Percentiles rank a stretch among this genome's conserved stretches.
phyloP scores from a whole-genome alignment of 371 early-diverging fungal species.

The Mucor circinelloides region DNA sequence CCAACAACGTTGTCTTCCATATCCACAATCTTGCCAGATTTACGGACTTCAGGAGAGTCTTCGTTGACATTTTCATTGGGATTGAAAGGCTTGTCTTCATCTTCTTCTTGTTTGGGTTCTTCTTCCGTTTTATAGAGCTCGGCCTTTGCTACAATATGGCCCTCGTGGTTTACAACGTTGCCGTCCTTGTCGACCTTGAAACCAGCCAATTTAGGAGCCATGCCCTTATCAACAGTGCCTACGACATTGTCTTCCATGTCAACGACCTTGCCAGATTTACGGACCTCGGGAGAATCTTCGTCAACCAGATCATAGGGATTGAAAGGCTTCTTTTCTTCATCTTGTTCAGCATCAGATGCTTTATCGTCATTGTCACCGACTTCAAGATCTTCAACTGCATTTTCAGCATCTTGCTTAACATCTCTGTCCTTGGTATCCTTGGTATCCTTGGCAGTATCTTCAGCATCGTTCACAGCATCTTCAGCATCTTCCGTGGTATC shows the following conservation, averaged over 20 bases:
- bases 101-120: conserved; percentile 4
- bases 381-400: not conserved
- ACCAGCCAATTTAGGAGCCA: conserved; percentile 17
- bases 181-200: conserved; percentile 19
- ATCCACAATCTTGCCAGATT: conserved; percentile 29
- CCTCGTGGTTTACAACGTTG: conserved; percentile 14
- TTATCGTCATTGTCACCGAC: not conserved
- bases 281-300: conserved; percentile 16
- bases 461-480: not conserved
- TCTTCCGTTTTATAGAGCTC: conserved; percentile 7
- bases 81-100: conserved; percentile 13
- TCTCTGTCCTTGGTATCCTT: not conserved
- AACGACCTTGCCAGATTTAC: conserved; percentile 20
- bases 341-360: not conserved
- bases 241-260: conserved; percentile 18
- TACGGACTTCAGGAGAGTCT: conserved; percentile 25
- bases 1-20: conserved; percentile 27
- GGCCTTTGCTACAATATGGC: conserved; percentile 9
- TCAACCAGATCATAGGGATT: conserved; percentile 11
- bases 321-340: conserved; percentile 4
- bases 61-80: conserved; percentile 20
- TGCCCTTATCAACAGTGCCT: conserved; percentile 12
- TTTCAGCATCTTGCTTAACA: not conserved
- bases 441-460: not conserved
- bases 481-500: not conserved